phyloP scores from a whole-genome alignment of 129 eudicot species.

The Helianthus tuberosus region DNA sequence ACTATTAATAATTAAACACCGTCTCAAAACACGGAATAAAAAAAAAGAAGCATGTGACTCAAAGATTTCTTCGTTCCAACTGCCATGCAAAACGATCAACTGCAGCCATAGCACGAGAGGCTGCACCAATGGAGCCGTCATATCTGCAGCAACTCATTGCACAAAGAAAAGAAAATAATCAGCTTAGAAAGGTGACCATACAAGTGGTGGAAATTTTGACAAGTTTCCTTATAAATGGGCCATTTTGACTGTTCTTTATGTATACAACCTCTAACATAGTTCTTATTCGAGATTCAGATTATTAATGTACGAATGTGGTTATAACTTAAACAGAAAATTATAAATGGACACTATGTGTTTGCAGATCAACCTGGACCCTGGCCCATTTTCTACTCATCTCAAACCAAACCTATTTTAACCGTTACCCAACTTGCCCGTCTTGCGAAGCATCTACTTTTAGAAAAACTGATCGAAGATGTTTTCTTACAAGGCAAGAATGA shows the following conservation, averaged over 20 bases:
- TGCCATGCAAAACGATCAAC: constrained; percentile 72
- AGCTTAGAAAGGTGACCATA: neutral
- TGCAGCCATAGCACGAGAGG: constrained; percentile 87
- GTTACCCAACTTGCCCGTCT: neutral
- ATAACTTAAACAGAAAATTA: neutral
- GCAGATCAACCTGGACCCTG: neutral
- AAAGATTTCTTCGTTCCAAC: constrained; percentile 65
- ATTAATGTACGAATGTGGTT: neutral
- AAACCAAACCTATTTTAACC: neutral
- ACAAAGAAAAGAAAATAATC: neutral
- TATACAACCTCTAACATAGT: neutral
- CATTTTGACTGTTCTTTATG: neutral
- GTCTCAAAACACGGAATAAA: neutral
- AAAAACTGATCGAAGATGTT: neutral
- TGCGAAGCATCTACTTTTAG: neutral
- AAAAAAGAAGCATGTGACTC: constrained; percentile 27
- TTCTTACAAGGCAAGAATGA: constrained; percentile 83
- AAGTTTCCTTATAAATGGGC: neutral
- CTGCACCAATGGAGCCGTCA: constrained; percentile 94
- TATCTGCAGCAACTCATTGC: constrained; percentile 56
- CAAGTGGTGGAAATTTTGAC: neutral
- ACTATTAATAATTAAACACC: neutral
- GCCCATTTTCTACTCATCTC: neutral
- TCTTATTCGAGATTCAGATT: neutral
- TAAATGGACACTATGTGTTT: neutral